Evolutionary conservation across 2,329 filamentous ascomycete genomes (phyloP), one percentile per base, ranked within the genome.

Genomic region (Nigrospora sphaerica): DNA sequence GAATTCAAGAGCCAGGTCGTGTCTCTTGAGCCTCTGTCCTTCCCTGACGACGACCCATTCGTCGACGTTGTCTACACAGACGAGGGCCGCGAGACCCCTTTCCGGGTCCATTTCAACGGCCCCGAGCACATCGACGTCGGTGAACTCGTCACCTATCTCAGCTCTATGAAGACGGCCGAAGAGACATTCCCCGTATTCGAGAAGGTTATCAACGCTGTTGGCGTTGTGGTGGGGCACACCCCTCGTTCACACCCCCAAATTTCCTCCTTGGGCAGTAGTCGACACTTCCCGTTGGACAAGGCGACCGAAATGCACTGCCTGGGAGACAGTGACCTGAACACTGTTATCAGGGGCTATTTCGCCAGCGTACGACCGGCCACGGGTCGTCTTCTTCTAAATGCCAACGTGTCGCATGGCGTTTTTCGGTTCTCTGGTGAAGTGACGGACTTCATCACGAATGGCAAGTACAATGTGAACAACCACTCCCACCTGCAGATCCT

Each of bases 331-430:
- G 55, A 54, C 1, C 61, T 61, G 9, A 62, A 74, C 17, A 39
- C 63, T 9, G 68, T 75, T 31, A 61, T 74, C 2, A 71, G 77
- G 14, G 78, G 78, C 1, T 80, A 75, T 52, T 79, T 79, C 46
- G 74, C 78, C 54, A 79, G 75, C 32, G 67, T 73, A 3, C 73
- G 77, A 6, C 63, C 75, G 1, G 72, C 72, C 1, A 81, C 77
- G 0, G 76, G 75, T 2, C 66, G 75, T 0, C 54, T 81, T 2
- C 66, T 81, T 0, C 61, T 81, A 23, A 81, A 81, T 49, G 65
- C 68, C 40, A 80, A 81, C 46, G 71, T 78, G 11, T 73, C 73
- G 0, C 72, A 79, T 50, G 73, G 71, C 3, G 67, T 78, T 16
- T 81, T 81, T 58, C 72, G 69, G 12, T 57, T 63, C 4, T 52